Conservation (phyloP, 257 asterid species). For the Nicotiana knightiana region DNA sequence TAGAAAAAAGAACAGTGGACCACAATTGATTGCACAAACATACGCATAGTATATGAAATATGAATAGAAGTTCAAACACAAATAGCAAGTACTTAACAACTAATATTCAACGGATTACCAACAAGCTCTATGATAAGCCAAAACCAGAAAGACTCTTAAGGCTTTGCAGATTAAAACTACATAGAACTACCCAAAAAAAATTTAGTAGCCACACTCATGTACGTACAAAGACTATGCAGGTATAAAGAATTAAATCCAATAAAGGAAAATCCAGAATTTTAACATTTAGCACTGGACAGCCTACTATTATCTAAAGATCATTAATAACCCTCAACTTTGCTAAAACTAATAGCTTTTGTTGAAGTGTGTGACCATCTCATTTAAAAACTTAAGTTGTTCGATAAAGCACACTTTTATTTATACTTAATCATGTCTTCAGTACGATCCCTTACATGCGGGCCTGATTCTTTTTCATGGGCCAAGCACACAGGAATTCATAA, state of each 20-base stretch:
- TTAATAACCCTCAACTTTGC: not conserved
- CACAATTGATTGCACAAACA: slow-evolving; percentile 29
- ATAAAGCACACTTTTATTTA: too few species aligned
- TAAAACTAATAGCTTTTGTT: not conserved
- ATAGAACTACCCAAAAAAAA: not conserved
- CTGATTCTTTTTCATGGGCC: too few species aligned
- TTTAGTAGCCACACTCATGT: not conserved
- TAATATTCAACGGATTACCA: not conserved
- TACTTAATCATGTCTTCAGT: too few species aligned
- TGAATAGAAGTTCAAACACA: not conserved
- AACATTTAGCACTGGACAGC: not conserved
- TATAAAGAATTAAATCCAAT: not conserved
- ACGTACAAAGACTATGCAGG: not conserved
- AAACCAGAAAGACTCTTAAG: not conserved
- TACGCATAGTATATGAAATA: slow-evolving; percentile 1
- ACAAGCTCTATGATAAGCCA: not conserved
- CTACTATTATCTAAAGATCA: not conserved
- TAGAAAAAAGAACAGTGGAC: slow-evolving; percentile 27
- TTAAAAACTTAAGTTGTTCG: too few species aligned
- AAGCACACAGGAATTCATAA: not conserved
- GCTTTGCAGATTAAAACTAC: not conserved
- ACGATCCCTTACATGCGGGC: too few species aligned
- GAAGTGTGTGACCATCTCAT: too few species aligned
- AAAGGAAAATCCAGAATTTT: not conserved
- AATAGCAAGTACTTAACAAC: not conserved